phyloP scores from a whole-genome alignment of 169 alveolate genomes.

The Eimeria acervulina region DNA sequence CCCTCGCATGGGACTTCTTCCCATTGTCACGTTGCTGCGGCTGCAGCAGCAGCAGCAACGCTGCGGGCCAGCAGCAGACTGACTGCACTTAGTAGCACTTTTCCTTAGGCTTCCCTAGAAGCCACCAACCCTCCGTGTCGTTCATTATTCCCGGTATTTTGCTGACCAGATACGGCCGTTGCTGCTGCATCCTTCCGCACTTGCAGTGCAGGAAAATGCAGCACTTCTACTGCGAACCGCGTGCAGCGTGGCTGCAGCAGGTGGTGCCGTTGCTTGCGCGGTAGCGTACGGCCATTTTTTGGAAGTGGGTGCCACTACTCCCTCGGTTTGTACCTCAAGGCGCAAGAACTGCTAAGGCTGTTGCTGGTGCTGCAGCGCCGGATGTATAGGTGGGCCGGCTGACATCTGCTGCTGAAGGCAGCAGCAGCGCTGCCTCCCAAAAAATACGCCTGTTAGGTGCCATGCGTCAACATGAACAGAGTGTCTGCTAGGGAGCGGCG shows the following conservation, averaged over 20 bases:
- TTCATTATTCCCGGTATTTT: neutral
- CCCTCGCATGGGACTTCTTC: conserved; percentile 18
- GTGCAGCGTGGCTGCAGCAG: neutral
- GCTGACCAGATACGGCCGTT: neutral
- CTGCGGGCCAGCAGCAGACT: conserved; percentile 46
- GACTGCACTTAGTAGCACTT: conserved; percentile 69
- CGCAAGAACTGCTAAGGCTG: neutral
- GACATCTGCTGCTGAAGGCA: neutral
- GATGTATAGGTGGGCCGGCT: neutral
- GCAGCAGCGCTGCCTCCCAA: no score
- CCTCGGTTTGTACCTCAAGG: neutral
- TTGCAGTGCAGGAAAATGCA: no score
- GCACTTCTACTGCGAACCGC: neutral
- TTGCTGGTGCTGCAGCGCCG: neutral
- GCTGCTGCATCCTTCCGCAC: neutral
- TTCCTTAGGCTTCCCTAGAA: conserved; percentile 80
- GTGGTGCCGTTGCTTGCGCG: neutral
- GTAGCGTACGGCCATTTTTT: neutral
- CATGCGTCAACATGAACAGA: conserved; percentile 11
- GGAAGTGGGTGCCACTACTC: neutral
- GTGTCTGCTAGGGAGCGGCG: conserved; percentile 2
- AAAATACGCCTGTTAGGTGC: neutral
- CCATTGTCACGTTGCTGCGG: conserved; percentile 20
- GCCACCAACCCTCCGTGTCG: conserved; percentile 53
- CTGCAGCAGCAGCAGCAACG: conserved; percentile 51